A percentile compares a stretch with the other conserved stretches of the same genome.
These are phyloP conservation scores for Coleophoma crateriformis DNA, from an alignment of 2,329 filamentous ascomycete species.

Conservation along the genomic window DNA sequence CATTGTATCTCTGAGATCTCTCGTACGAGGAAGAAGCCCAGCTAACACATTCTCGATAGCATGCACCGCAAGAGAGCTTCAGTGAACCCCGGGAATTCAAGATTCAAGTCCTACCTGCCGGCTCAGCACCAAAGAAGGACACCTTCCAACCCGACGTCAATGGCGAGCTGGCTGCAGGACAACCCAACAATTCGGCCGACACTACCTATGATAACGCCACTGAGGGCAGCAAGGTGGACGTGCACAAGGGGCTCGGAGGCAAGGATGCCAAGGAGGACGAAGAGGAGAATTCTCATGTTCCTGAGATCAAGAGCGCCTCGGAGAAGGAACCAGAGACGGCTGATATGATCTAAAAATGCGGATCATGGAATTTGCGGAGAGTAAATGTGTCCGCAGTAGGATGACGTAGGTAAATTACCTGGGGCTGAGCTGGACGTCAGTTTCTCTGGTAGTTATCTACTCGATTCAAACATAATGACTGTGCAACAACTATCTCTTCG, in stretches of 20 bases:
- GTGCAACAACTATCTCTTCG: too few relatives aligned
- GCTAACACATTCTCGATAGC: neutral
- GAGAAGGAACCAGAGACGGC: conserved; percentile 5
- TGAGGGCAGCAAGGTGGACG: neutral
- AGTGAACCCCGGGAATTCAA: conserved; percentile 3
- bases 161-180: neutral
- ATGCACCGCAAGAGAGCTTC: neutral
- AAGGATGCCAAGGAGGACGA: neutral
- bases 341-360: neutral
- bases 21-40: too few relatives aligned
- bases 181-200: neutral
- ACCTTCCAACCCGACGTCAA: neutral
- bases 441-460: too few relatives aligned
- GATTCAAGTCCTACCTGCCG: conserved; percentile 4
- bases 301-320: conserved; percentile 13
- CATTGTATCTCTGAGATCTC: neutral
- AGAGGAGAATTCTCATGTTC: conserved; percentile 10
- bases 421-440: too few relatives aligned
- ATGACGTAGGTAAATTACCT: too few relatives aligned
- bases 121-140: neutral
- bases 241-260: neutral
- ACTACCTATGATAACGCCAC: neutral
- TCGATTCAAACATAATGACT: too few relatives aligned
- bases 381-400: too few relatives aligned
- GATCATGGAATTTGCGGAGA: too few relatives aligned